Evolutionary conservation across 1,284 basidiomycete species (phyloP).

Genomic region (Macrocystidia cucumis): DNA sequence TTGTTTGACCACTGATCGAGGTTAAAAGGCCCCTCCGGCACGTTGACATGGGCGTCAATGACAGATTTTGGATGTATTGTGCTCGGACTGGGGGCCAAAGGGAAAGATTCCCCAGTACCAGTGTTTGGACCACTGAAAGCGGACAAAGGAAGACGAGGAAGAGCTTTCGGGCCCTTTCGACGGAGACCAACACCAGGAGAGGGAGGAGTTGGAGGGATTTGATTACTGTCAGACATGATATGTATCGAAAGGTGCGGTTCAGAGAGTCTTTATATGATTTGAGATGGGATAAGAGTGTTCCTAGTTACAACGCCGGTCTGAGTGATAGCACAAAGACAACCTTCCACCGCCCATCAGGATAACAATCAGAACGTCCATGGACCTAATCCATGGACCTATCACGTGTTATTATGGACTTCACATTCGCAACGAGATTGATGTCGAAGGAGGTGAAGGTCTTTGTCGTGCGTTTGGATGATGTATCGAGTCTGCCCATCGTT

Average conservation of each 20-base stretch:
- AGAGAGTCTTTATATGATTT: no score
- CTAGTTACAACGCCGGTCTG: no score
- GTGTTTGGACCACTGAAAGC: slow-evolving; percentile 65
- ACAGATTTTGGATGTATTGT: slow-evolving; percentile 54
- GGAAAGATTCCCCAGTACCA: slow-evolving; percentile 57
- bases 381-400: neutral
- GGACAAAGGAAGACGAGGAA: slow-evolving; percentile 62
- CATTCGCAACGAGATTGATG: neutral
- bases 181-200: slow-evolving; percentile 19
- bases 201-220: slow-evolving; percentile 7
- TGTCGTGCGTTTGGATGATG: slow-evolving; percentile 14
- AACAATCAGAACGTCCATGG: no score
- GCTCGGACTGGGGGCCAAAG: slow-evolving; percentile 60
- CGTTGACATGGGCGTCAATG: slow-evolving; percentile 57
- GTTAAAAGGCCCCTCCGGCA: slow-evolving; percentile 28
- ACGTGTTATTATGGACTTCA: neutral
- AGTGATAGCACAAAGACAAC: no score
- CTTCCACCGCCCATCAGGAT: no score
- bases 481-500: slow-evolving; percentile 24
- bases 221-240: no score
- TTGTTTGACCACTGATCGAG: slow-evolving; percentile 46
- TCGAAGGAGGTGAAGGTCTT: slow-evolving; percentile 1
- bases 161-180: slow-evolving; percentile 53
- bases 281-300: no score
- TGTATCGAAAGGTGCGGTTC: no score